These are phyloP conservation scores for Fusarium torulosum DNA, from an alignment of 2,329 filamentous ascomycete species.

Conservation along the genomic window DNA sequence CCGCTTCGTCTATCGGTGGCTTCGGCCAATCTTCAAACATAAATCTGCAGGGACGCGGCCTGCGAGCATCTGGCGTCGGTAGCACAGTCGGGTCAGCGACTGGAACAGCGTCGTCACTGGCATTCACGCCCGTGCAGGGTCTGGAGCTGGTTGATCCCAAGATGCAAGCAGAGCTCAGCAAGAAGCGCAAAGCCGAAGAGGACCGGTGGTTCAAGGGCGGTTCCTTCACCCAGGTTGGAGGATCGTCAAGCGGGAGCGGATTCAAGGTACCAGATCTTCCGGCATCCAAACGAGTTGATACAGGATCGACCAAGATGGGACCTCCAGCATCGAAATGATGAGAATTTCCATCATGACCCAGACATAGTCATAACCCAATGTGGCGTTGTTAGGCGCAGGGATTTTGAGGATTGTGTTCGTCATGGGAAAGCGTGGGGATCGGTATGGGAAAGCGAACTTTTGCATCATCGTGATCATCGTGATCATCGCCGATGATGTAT, in stretches of 20 bases:
- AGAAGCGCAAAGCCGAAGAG: conserved; percentile 93
- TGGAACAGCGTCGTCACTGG: conserved; percentile 87
- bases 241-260: conserved; percentile 64
- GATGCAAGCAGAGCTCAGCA: conserved; percentile 84
- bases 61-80: conserved; percentile 86
- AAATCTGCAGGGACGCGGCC: conserved; percentile 80
- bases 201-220: conserved; percentile 97
- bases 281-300: conserved; percentile 74
- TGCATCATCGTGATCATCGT: conserved; percentile 40
- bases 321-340: conserved; percentile 47
- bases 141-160: conserved; percentile 96
- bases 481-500: conserved; percentile 28
- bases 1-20: conserved; percentile 84
- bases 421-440: conserved; percentile 32
- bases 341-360: conserved; percentile 2
- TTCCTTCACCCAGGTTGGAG: conserved; percentile 90
- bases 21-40: conserved; percentile 77
- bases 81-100: conserved; percentile 69
- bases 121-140: conserved; percentile 95
- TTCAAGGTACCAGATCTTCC: conserved; percentile 89
- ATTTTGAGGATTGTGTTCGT: background rate
- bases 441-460: conserved; percentile 34
- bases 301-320: conserved; percentile 54
- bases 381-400: background rate
- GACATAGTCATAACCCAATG: background rate